phyloP scores from a whole-genome alignment of 257 asterid genomes.

The Solanum gandarillasii region DNA sequence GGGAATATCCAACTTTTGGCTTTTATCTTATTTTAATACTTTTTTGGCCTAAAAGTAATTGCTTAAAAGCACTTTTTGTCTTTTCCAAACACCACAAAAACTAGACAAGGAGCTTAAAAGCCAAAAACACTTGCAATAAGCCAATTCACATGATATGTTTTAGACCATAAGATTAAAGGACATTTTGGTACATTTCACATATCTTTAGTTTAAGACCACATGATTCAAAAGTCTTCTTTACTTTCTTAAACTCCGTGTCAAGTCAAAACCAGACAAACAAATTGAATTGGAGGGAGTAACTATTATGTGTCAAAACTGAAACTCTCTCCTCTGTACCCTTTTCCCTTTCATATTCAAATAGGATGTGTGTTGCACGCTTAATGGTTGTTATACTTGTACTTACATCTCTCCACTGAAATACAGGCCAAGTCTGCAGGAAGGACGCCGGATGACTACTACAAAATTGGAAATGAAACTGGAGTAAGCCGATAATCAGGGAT shows the following conservation, averaged over 20 bases:
- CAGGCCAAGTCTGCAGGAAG: slow-evolving; percentile 96
- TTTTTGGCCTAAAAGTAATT: not conserved
- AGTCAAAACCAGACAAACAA: not conserved
- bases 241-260: not conserved
- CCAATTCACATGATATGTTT: not conserved
- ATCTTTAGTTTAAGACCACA: not conserved
- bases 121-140: not conserved
- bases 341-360: not conserved
- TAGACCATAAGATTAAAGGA: not conserved
- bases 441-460: slow-evolving; percentile 56
- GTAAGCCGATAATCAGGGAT: slow-evolving; percentile 34
- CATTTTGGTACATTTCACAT: not conserved
- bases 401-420: slow-evolving; percentile 1
- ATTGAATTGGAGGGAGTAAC: not conserved
- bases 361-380: not conserved
- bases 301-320: not conserved
- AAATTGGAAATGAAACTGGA: slow-evolving; percentile 57
- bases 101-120: not conserved
- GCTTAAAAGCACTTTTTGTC: not conserved
- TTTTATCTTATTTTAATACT: not conserved
- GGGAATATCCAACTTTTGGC: not conserved
- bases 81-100: not conserved
- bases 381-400: slow-evolving; percentile 4
- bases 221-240: not conserved
- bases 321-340: not conserved